Conservation (phyloP, 805 yeast genomes). For the Ogataea ramenticola region DNA sequence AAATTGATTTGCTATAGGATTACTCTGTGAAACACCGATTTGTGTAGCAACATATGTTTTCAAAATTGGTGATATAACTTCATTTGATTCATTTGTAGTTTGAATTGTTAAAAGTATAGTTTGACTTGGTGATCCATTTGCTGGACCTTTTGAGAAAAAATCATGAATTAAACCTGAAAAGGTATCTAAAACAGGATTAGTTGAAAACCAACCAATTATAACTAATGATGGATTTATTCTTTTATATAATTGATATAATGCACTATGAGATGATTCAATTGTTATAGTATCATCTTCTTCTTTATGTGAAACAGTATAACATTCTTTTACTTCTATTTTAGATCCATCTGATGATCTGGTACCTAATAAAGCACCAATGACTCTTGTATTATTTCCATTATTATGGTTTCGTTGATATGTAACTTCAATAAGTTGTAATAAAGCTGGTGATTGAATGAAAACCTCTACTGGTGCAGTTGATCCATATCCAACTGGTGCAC, state of each 20-base stretch:
- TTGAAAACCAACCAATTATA: slow-evolving; percentile 82
- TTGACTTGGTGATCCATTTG: slow-evolving; percentile 66
- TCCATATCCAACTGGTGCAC: slow-evolving; percentile 23
- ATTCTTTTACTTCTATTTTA: slow-evolving; percentile 63
- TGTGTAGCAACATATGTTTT: slow-evolving; percentile 73
- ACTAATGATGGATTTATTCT: slow-evolving; percentile 71
- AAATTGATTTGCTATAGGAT: slow-evolving; percentile 27
- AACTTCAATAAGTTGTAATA: slow-evolving; percentile 71
- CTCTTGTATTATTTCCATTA: slow-evolving; percentile 42
- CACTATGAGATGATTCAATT: slow-evolving; percentile 69
- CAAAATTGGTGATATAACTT: slow-evolving; percentile 46
- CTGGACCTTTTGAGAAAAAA: slow-evolving; percentile 62
- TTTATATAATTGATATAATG: slow-evolving; percentile 64
- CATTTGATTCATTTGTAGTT: slow-evolving; percentile 40
- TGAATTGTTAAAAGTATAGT: slow-evolving; percentile 75
- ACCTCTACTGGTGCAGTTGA: slow-evolving; percentile 42
- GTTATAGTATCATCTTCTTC: slow-evolving; percentile 71
- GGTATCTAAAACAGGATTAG: slow-evolving; percentile 51
- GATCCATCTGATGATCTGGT: slow-evolving; percentile 77
- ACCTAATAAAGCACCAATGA: slow-evolving; percentile 80
- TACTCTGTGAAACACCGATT: slow-evolving; percentile 47
- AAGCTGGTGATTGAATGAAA: slow-evolving; percentile 59
- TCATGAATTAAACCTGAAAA: slow-evolving; percentile 76
- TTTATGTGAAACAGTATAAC: slow-evolving; percentile 74
- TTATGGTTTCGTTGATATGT: slow-evolving; percentile 47